phyloP scores from a whole-genome alignment of 2,329 filamentous ascomycete genomes.

The Aureobasidium sp. region DNA sequence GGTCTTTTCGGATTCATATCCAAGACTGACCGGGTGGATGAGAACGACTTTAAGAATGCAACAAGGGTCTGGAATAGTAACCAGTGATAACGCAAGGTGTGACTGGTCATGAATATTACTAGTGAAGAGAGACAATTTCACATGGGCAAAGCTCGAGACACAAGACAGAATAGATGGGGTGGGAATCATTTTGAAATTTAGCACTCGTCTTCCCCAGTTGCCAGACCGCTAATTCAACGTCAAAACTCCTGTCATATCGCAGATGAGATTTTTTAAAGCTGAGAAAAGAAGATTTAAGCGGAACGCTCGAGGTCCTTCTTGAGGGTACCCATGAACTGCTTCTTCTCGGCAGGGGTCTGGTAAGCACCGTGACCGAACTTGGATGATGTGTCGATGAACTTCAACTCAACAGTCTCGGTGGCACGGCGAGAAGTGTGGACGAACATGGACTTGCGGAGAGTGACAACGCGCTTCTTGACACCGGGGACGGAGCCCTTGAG shows the following conservation, averaged over 20 bases:
- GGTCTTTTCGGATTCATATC: too few relatives aligned
- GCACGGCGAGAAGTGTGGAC: slow-evolving; percentile 90
- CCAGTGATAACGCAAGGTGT: too few relatives aligned
- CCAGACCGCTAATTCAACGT: slow-evolving; percentile 7
- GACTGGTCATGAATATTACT: too few relatives aligned
- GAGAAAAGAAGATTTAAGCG: slow-evolving; percentile 12
- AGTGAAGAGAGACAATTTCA: too few relatives aligned
- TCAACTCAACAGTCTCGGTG: slow-evolving; percentile 98
- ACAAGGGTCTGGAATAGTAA: too few relatives aligned
- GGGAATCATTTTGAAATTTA: slow-evolving; percentile 16
- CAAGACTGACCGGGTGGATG: too few relatives aligned
- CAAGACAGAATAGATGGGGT: background rate
- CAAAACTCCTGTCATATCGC: slow-evolving; percentile 12
- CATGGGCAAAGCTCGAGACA: too few relatives aligned
- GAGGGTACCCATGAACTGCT: slow-evolving; percentile 93
- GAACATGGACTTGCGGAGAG: slow-evolving; percentile 98
- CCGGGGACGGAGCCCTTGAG: slow-evolving; percentile 96
- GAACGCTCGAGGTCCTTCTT: slow-evolving; percentile 77
- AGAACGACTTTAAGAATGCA: too few relatives aligned
- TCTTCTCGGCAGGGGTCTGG: slow-evolving; percentile 98
- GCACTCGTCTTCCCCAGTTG: slow-evolving; percentile 10
- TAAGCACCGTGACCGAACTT: slow-evolving; percentile 99
- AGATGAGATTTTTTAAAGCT: slow-evolving; percentile 9
- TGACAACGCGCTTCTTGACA: slow-evolving; percentile 99
- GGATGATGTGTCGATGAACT: slow-evolving; percentile 97